Base-by-base conservation (phyloP, 148 eudicot species). In the Fagopyrum tataricum region DNA sequence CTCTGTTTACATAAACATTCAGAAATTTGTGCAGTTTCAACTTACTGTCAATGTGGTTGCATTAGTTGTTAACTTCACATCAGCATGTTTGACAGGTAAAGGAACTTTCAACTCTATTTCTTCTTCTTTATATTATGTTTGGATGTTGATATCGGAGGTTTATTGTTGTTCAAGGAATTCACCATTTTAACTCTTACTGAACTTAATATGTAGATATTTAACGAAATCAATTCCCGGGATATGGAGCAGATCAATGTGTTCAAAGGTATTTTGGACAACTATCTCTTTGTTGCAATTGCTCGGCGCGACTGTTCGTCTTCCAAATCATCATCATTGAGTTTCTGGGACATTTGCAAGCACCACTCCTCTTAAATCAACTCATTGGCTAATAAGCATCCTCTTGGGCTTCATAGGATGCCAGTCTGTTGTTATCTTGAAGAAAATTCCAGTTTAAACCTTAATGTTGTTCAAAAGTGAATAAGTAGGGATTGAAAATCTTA, bases 21-120 rank as follows among this genome's bases (percentile, higher is more conserved):
- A 95, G 74, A 95, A 95, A 78, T 95, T 95, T 69, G 98, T 95
- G 72, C 97, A 95, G 81, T 95, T 95, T 76, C 98, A 95, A 80
- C 79, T 95, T 79, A 95, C 98, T 23, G 98, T 95, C 46, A 95
- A 95, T 79, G 86, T 95, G 56, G 98, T 95, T 74, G 98, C 97
- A 41, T 78, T 95, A 67, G 75, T 90, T 59, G 98, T 95, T 24
- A 91, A 95, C 88, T 95, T 94, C 85, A 74, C 85, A 78, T 95
- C 98, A 15, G 98, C 98, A 79, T 95, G 98, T 79, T 75, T 82
- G 75, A 95, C 97, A 6, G 98, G 98, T 95, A 75, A 83, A 76
- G 67, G 80, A 67, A 0, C 24, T 41, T 42, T 39, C 17, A 14
- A 1, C 9, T 5, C 18, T 37, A 2, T 68, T 15, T 42, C 12